Evolutionary conservation across 108 stramenopile species (phyloP).

Genomic region (Schizochytrium sp.): DNA sequence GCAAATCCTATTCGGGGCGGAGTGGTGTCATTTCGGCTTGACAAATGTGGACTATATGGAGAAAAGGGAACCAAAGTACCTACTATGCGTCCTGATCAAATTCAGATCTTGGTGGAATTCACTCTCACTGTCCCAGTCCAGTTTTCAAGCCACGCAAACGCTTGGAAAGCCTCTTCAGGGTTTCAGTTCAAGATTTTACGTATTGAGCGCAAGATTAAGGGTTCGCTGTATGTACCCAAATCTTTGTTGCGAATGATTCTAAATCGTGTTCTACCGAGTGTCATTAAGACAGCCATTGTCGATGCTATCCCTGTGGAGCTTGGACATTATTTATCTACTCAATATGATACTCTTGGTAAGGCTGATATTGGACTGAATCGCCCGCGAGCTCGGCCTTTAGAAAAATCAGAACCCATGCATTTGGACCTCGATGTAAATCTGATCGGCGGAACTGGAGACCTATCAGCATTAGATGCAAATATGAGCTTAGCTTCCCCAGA

Average conservation of each 20-base stretch:
- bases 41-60: conserved; percentile 35
- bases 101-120: conserved; percentile 19
- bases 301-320: conserved; percentile 42
- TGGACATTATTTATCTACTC: not conserved
- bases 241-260: conserved; percentile 53
- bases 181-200: conserved; percentile 31
- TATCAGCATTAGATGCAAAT: not conserved
- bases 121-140: conserved; percentile 43
- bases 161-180: not conserved
- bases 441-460: not conserved
- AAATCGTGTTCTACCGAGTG: conserved; percentile 46
- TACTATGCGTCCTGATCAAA: conserved; percentile 37
- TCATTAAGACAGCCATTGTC: conserved; percentile 32
- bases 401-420: conserved; percentile 16
- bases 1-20: not conserved
- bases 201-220: conserved; percentile 56
- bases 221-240: not conserved
- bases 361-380: not conserved
- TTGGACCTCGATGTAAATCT: conserved; percentile 44
- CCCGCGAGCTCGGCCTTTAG: not conserved
- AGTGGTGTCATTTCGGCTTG: conserved; percentile 51
- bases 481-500: not conserved
- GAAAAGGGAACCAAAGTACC: conserved; percentile 48
- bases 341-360: not conserved
- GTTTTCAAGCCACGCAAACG: not conserved